These are phyloP conservation scores for Millerago galiae DNA, from an alignment of 805 yeast genomes.

Conservation along the genomic window DNA sequence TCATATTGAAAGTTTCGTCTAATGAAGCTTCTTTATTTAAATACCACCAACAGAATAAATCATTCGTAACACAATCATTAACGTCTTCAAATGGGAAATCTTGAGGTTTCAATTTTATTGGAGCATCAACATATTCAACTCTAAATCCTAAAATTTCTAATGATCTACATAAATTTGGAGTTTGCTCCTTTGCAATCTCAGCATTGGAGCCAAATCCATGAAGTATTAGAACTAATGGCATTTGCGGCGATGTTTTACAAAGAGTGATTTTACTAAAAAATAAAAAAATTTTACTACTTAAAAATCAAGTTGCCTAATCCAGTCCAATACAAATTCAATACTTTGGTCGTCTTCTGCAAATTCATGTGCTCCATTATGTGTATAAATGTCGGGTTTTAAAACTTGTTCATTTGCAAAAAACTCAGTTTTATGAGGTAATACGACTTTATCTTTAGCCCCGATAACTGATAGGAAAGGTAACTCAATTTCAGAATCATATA, in stretches of 20 bases:
- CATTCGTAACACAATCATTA: not conserved
- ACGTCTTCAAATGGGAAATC: slow-evolving; percentile 5
- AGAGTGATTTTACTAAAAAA: too few species aligned
- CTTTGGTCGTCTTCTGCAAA: slow-evolving; percentile 5
- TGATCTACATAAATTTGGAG: not conserved
- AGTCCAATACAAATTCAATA: not conserved
- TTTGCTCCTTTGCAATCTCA: slow-evolving; percentile 1
- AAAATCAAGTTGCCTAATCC: not conserved
- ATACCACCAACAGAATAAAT: slow-evolving; percentile 7
- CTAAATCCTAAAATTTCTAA: slow-evolving; percentile 3
- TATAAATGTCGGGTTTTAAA: not conserved
- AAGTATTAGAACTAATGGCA: slow-evolving; percentile 3
- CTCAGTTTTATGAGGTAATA: slow-evolving; percentile 6
- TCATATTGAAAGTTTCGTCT: not conserved
- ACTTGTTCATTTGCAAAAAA: slow-evolving; percentile 3
- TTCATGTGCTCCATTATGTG: slow-evolving; percentile 3
- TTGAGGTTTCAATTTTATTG: not conserved
- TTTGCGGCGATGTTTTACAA: not conserved
- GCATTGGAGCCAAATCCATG: slow-evolving; percentile 7
- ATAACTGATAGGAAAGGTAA: slow-evolving; percentile 10
- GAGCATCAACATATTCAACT: slow-evolving; percentile 3
- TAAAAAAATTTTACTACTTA: not conserved
- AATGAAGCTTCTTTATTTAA: not conserved
- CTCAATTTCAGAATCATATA: slow-evolving; percentile 5
- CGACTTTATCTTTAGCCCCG: slow-evolving; percentile 9